Evolutionary conservation across 305 asterid genomes (phyloP), one percentile per base, ranked within the genome.

Genomic region (Solanum chacoense): DNA sequence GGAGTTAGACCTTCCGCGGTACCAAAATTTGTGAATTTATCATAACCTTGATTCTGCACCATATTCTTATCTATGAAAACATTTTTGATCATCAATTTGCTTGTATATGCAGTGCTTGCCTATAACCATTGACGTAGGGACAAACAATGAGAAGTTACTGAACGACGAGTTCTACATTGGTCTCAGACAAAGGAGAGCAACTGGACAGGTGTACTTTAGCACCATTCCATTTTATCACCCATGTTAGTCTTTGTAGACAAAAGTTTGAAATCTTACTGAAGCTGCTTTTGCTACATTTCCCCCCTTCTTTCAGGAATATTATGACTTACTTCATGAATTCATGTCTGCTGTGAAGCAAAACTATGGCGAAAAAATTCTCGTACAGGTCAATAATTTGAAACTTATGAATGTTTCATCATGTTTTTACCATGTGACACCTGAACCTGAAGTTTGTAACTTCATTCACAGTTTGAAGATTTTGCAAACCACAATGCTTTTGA

Each of bases 401-500:
- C 72, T 65, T 78, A 14, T 87, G 26, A 40, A 45, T 75, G 59
- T 26, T 63, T 36, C 63, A 69, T 29, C 18, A 72, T 36, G 40
- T 28, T 89, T 67, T 81, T 45, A 0, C 69, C 29, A 18, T 81
- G 2, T 45, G 65, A 81, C 5, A 13, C 71, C 71, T 45, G 11
- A 28, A 28, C 86, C 86, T 81, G 40, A 81, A 0, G 20, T 29
- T 81, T 42, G 36, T 85, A 63, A 81, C 73, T 69, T 89, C 18
- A 88, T 55, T 88, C 91, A 80, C 95, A 96, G 98, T 96, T 96
- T 90, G 98, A 96, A 92, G 98, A 96, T 94, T 96, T 96, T 88
- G 98, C 98, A 42, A 96, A 96, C 89, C 98, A 96, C 93, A 96
- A 96, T 87, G 98, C 98, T 73, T 96, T 96, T 89, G 98, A 94